Base-by-base conservation (phyloP, 2,329 filamentous ascomycete genomes). In the Fusarium succisae region DNA sequence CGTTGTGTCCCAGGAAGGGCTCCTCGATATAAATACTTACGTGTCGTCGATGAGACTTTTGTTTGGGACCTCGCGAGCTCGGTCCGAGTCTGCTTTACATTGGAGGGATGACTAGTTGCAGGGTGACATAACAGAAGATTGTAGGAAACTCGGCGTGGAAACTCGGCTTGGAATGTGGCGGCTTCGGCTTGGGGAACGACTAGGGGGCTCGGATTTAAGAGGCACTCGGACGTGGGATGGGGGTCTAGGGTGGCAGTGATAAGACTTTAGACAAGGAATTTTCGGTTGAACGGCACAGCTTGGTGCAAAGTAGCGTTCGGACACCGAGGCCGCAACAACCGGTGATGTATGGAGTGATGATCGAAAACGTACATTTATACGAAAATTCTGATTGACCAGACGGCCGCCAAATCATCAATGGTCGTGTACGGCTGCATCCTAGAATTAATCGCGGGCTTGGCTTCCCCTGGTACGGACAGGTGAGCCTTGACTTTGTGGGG, bases 401-500 rank as follows among this genome's bases (percentile, higher is more conserved):
- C n/a, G 11, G 2, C 17, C 43, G 17, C 17, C 6, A 4, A 9
- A 26, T 13, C 12, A 7, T 26, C 5, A 0, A 24, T 24, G 5
- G 10, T 24, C 10, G 6, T 44, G 6, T 8, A 18, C 6, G 6
- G 22, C 22, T 15, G 8, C 8, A 15, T n/a, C 8, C 3, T 13
- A 6, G 2, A n/a, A 15, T n/a, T n/a, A 22, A 43, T 24, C 6
- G 9, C 15, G 9, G n/a, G 17, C 43, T 45, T 17, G 0, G 6
- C 10, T 39, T 22, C 8, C 20, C 1, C 20, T 22, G 11, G 38
- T 13, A 20, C 1, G 8, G 3, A 39, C 3, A 39, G 20, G 8
- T 22, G 11, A 18, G 15, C 35, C 17, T 37, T 10, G 35, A 5
- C 8, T 37, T 0, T 9, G 4, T 37, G 15, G 15, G 1, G 15